Percentiles rank a stretch among this genome's conserved stretches.
These are phyloP conservation scores for Paraurostyla sp. DNA, from an alignment of 73 alveolate species.

Conservation along the genomic window DNA sequence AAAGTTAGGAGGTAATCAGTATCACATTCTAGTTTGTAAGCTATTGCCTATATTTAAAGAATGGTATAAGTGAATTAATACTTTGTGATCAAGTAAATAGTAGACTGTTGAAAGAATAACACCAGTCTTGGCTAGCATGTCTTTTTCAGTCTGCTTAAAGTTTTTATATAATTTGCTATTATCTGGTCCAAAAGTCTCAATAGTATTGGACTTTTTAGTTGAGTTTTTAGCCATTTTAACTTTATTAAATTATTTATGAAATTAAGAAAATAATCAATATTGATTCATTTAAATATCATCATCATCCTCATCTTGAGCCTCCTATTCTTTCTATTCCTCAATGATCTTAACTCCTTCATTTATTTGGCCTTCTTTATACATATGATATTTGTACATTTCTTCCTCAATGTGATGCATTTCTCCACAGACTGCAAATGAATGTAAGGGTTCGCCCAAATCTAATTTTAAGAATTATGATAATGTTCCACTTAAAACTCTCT, in stretches of 20 bases:
- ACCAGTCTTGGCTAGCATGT: neutral
- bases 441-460: constrained; percentile 97
- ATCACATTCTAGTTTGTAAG: constrained; percentile 63
- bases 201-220: neutral
- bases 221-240: neutral
- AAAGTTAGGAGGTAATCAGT: constrained; percentile 38
- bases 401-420: constrained; percentile 90
- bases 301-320: neutral
- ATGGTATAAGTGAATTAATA: neutral
- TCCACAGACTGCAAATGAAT: constrained; percentile 95
- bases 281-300: neutral
- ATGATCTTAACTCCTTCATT: neutral
- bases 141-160: neutral
- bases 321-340: neutral
- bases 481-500: constrained; percentile 85
- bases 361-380: constrained; percentile 31
- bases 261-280: neutral
- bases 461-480: constrained; percentile 81
- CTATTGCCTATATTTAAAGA: constrained; percentile 11
- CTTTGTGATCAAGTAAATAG: constrained; percentile 48
- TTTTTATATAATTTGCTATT: neutral
- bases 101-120: constrained; percentile 42
- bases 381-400: constrained; percentile 73
- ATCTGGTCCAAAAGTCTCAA: no score
- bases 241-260: no score